Base-by-base conservation (phyloP, 2,329 filamentous ascomycete species). In the Cyphellophora europaea region DNA sequence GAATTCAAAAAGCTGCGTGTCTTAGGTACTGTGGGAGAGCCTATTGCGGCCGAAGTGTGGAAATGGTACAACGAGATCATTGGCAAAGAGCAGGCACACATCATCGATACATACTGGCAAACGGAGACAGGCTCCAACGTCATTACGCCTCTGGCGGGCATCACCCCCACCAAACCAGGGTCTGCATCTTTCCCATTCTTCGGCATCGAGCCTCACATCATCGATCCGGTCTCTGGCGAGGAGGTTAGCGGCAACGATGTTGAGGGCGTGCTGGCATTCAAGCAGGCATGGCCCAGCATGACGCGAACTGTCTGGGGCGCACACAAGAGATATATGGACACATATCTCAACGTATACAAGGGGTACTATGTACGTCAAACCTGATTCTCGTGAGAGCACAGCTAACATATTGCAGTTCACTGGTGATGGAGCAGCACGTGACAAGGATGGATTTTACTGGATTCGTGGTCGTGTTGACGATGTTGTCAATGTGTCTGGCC, bases 41-140 rank as follows among this genome's bases (percentile, higher is more conserved):
- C 91, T 25, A 98, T 98, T 53, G 89, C 91, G 12, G 85, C 89
- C 14, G 91, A 98, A 62, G 83, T 98, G 40, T 98, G 91, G 91
- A 96, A 96, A 67, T 98, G 91, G 91, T 98, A 96, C 66, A 89
- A 87, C 58, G 87, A 96, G 62, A 74, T 82, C 49, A 87, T 98
- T 35, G 91, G 91, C 54, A 93, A 87, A 71, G 81, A 89, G 62
- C 80, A 93, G 61, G 82, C 85, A 32, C 91, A 98, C 55, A 72
- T 98, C 59, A 80, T 95, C 36, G 91, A 98, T 59, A 98, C 91
- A 35, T 98, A 98, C 74, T 98, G 91, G 91, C 91, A 98, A 75
- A 98, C 91, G 35, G 91, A 98, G 69, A 98, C 91, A 2, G 91
- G 91, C 37, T 96, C 85, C 44, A 79, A 98, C 62, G 87, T 94